These are phyloP conservation scores for Amylocystis lapponica DNA, from an alignment of 768 basidiomycete species.

Conservation along the genomic window DNA sequence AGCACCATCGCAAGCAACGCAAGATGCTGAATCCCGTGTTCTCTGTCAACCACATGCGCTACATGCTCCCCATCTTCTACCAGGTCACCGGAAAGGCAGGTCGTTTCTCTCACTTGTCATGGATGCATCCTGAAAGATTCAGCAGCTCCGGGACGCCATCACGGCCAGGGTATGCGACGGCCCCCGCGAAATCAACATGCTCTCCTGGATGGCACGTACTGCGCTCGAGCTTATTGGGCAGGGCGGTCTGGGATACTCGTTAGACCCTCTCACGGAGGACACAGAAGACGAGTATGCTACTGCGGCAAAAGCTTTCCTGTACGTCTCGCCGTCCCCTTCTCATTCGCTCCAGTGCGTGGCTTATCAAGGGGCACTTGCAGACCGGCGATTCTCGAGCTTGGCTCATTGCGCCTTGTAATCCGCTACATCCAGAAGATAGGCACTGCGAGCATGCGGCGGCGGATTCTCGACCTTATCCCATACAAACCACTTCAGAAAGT, in stretches of 20 bases:
- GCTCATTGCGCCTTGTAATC: conserved; percentile 10
- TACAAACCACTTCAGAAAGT: conserved; percentile 26
- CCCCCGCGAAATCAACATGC: conserved; percentile 4
- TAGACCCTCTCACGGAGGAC: conserved; percentile 14
- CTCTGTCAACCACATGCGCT: conserved; percentile 11
- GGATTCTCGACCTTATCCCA: conserved; percentile 29
- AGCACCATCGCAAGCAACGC: conserved; percentile 13
- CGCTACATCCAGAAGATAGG: conserved; percentile 11
- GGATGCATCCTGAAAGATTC: background rate
- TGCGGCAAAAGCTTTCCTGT: conserved; percentile 20
- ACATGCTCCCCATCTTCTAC: conserved; percentile 15
- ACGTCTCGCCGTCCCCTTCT: background rate
- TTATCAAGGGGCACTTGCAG: background rate
- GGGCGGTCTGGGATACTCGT: conserved; percentile 21
- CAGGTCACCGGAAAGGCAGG: conserved; percentile 4
- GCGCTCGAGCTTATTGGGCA: conserved; percentile 21
- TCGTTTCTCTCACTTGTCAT: background rate
- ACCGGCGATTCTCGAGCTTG: background rate
- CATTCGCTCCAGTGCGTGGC: background rate
- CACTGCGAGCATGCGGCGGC: conserved; percentile 26
- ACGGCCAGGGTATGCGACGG: background rate
- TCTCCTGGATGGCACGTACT: conserved; percentile 16
- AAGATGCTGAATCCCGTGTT: conserved; percentile 16
- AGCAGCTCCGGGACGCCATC: conserved; percentile 9
- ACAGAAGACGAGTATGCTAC: conserved; percentile 11